Evolutionary conservation across 805 yeast species (phyloP).

Genomic region (Ogataea zsoltii): DNA sequence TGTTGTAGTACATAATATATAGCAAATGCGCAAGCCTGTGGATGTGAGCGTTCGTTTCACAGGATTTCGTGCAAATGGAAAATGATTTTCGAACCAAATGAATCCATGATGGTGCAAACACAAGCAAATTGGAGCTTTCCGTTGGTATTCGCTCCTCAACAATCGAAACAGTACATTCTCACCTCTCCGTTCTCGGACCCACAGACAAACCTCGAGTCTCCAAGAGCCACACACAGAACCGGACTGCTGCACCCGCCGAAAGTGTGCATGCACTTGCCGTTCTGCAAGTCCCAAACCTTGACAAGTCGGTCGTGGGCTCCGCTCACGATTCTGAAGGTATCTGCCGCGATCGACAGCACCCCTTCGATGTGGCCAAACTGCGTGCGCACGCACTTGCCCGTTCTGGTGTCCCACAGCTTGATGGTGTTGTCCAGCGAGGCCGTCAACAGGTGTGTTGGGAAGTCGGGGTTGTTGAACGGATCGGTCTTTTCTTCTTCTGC

Average conservation of each 20-base stretch:
- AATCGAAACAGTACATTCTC: conserved; percentile 78
- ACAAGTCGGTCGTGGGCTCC: conserved; percentile 92
- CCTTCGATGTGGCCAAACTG: conserved; percentile 99
- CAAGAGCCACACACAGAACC: conserved; percentile 74
- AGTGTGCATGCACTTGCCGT: conserved; percentile 92
- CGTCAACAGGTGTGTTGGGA: conserved; percentile 82
- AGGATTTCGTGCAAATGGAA: neutral
- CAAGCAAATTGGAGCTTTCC: no score
- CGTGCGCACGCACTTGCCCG: conserved; percentile 88
- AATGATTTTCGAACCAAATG: no score
- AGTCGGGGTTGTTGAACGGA: conserved; percentile 34
- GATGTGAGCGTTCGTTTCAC: no score
- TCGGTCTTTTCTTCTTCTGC: conserved; percentile 27
- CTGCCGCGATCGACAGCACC: conserved; percentile 96
- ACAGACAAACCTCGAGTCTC: conserved; percentile 86
- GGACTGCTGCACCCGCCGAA: conserved; percentile 69
- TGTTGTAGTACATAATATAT: conserved; percentile 34
- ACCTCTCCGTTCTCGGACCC: conserved; percentile 89
- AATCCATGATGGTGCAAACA: no score
- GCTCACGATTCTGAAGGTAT: conserved; percentile 88
- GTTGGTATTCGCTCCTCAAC: no score
- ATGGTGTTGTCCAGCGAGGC: conserved; percentile 92
- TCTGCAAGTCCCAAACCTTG: conserved; percentile 94
- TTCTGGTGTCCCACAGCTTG: conserved; percentile 84
- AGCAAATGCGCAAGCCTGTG: no score